A percentile compares a stretch with the other conserved stretches of the same genome.
These are phyloP conservation scores for Ophiobolus disseminans DNA, from an alignment of 2,329 filamentous ascomycete genomes.

Conservation along the genomic window DNA sequence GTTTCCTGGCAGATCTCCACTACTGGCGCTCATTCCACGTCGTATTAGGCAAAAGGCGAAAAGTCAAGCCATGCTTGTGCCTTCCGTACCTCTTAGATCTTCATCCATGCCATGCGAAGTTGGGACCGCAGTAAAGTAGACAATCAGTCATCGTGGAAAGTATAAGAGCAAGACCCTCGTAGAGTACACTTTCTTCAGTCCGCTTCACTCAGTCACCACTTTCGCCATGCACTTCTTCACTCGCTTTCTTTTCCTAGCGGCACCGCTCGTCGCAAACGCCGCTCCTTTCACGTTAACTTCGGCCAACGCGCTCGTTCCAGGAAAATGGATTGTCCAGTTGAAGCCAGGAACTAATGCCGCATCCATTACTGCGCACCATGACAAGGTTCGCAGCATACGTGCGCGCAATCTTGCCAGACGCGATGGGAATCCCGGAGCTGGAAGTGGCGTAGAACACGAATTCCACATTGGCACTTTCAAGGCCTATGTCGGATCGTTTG, in stretches of 20 bases:
- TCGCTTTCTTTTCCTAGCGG: slow-evolving; percentile 32
- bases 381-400: slow-evolving; percentile 38
- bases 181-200: background rate
- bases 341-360: slow-evolving; percentile 43
- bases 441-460: slow-evolving; percentile 36
- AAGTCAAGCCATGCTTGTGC: too few species aligned
- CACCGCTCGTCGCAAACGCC: slow-evolving; percentile 31
- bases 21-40: too few species aligned
- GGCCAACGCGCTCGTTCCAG: slow-evolving; percentile 34
- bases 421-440: slow-evolving; percentile 9
- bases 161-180: too few species aligned
- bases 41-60: too few species aligned
- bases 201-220: background rate
- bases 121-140: background rate
- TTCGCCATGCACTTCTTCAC: slow-evolving; percentile 38
- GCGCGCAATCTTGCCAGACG: slow-evolving; percentile 35
- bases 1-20: too few species aligned
- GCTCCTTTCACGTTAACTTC: slow-evolving; percentile 22
- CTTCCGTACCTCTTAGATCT: too few species aligned
- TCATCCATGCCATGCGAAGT: too few species aligned
- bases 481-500: slow-evolving; percentile 42
- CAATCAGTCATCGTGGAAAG: too few species aligned
- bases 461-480: slow-evolving; percentile 40
- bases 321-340: slow-evolving; percentile 55
- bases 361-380: slow-evolving; percentile 32